Conservation (phyloP, 2,329 filamentous ascomycete species). For the Cladorrhinum sp. region DNA sequence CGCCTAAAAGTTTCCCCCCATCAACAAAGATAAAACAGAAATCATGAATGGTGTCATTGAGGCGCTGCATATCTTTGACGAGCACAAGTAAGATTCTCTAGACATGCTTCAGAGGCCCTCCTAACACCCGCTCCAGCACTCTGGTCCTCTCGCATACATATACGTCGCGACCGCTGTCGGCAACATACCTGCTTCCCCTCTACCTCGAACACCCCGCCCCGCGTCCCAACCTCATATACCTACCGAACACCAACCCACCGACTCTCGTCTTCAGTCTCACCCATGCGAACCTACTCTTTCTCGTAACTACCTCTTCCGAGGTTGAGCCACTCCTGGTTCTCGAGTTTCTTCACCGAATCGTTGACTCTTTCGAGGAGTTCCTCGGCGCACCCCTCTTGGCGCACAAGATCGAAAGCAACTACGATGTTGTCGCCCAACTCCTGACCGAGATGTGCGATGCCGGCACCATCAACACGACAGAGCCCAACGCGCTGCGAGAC, state of each 20-base stretch:
- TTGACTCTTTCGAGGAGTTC: conserved; percentile 93
- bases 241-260: conserved; percentile 76
- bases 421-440: conserved; percentile 91
- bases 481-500: conserved; percentile 88
- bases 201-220: conserved; percentile 81
- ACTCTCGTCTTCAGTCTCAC: conserved; percentile 83
- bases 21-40: conserved; percentile 10
- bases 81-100: conserved; percentile 69
- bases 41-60: conserved; percentile 84
- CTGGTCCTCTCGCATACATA: conserved; percentile 88
- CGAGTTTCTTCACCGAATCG: conserved; percentile 89
- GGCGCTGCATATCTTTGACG: conserved; percentile 95
- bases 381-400: conserved; percentile 82
- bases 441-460: conserved; percentile 96
- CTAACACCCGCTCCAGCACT: conserved; percentile 54
- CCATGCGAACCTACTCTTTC: conserved; percentile 84
- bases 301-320: conserved; percentile 81
- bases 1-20: not conserved
- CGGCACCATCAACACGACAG: conserved; percentile 83
- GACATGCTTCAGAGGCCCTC: not conserved
- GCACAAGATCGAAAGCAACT: conserved; percentile 81
- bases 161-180: conserved; percentile 73
- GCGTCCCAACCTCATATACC: conserved; percentile 81
- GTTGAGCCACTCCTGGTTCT: conserved; percentile 85
- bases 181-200: conserved; percentile 73